Evolutionary conservation across 2,329 filamentous ascomycete species (phyloP).

Genomic region (Fusarium acutatum): DNA sequence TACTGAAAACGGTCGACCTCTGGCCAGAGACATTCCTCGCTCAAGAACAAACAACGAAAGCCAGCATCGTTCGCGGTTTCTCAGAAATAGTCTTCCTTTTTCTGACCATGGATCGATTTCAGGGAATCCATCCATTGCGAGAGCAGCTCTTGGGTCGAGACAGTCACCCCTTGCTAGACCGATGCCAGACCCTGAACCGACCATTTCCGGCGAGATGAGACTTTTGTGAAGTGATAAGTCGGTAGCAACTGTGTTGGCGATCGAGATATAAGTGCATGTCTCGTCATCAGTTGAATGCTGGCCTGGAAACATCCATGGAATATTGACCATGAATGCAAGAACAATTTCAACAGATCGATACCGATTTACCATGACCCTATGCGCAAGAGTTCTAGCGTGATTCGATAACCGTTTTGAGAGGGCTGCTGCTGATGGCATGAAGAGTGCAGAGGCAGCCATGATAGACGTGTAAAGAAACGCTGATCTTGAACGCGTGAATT

Average conservation of each 20-base stretch:
- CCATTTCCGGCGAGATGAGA: conserved; percentile 62
- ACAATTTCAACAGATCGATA: conserved; percentile 78
- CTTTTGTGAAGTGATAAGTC: conserved; percentile 77
- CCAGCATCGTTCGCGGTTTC: conserved; percentile 74
- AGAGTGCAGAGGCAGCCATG: conserved; percentile 73
- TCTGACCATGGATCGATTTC: conserved; percentile 69
- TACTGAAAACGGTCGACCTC: conserved; percentile 73
- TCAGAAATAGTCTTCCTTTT: conserved; percentile 67
- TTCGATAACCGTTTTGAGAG: conserved; percentile 71
- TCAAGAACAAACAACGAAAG: conserved; percentile 77
- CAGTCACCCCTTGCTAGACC: conserved; percentile 71
- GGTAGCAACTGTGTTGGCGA: conserved; percentile 73
- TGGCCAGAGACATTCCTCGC: conserved; percentile 74
- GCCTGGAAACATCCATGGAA: conserved; percentile 78
- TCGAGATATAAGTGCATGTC: conserved; percentile 75
- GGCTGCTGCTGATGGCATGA: conserved; percentile 69
- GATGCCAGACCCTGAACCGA: conserved; percentile 54
- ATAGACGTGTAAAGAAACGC: conserved; percentile 78
- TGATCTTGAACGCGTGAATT: conserved; percentile 73
- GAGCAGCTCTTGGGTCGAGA: conserved; percentile 71
- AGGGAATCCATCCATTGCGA: conserved; percentile 73
- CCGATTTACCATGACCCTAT: conserved; percentile 67
- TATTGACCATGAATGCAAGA: conserved; percentile 77
- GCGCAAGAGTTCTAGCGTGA: conserved; percentile 70
- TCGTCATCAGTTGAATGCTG: conserved; percentile 76